These are phyloP conservation scores for Picochlorum sp. DNA, from an alignment of 139 green algal genomes.

Conservation along the genomic window DNA sequence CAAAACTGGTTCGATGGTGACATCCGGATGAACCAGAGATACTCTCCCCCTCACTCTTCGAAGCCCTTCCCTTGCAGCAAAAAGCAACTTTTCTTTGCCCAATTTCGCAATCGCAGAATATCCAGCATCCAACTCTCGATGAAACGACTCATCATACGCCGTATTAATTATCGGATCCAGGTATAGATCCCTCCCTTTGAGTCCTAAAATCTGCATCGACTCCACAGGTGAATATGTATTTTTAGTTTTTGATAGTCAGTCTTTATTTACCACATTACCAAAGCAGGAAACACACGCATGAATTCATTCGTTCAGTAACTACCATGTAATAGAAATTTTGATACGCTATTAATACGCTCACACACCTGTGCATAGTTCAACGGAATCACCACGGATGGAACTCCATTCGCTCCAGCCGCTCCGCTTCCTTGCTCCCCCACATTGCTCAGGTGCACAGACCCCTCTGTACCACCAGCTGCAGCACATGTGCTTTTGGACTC, in stretches of 20 bases:
- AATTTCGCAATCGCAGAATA: constrained; percentile 29
- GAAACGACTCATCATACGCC: constrained; percentile 1
- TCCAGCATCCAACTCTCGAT: neutral
- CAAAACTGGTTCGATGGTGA: constrained; percentile 32
- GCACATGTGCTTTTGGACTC: too few species aligned
- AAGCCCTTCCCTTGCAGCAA: constrained; percentile 23
- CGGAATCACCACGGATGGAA: neutral
- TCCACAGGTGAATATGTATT: too few species aligned
- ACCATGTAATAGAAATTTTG: too few species aligned
- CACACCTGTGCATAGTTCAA: neutral
- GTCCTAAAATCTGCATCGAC: neutral
- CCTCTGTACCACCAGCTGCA: too few species aligned
- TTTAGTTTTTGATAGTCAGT: too few species aligned
- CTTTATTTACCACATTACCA: too few species aligned
- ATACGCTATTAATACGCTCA: too few species aligned
- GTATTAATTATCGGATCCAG: constrained; percentile 1
- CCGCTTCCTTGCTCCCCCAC: neutral
- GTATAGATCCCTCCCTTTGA: constrained; percentile 1
- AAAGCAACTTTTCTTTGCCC: constrained; percentile 34
- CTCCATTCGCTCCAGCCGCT: too few species aligned
- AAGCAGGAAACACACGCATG: too few species aligned
- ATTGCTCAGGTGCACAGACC: neutral
- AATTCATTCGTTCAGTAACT: too few species aligned
- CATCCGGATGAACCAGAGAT: constrained; percentile 8
- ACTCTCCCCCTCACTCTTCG: constrained; percentile 5